A percentile compares a stretch with the other conserved stretches of the same genome.
phyloP scores from a whole-genome alignment of 2,329 filamentous ascomycete genomes.

The Eutypella sp. region DNA sequence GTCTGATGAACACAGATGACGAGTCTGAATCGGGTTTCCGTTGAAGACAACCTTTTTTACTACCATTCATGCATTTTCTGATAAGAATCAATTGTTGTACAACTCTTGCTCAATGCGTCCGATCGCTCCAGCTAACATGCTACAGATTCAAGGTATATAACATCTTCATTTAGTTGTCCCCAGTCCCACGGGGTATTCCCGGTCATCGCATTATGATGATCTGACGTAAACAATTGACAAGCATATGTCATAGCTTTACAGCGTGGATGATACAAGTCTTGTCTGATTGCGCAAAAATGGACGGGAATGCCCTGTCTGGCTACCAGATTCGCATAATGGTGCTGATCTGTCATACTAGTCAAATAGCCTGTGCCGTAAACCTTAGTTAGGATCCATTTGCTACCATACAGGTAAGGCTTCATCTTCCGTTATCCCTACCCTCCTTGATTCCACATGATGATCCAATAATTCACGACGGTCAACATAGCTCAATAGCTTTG shows the following conservation, averaged over 20 bases:
- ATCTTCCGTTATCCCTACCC: conserved; percentile 5
- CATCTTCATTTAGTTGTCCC: background rate
- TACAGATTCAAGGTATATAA: background rate
- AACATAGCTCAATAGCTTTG: conserved; percentile 73
- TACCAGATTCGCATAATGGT: background rate
- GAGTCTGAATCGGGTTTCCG: conserved; percentile 60
- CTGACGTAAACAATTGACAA: conserved; percentile 79
- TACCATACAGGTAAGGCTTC: conserved; percentile 11
- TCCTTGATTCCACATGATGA: conserved; percentile 54
- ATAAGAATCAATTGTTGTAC: conserved; percentile 10
- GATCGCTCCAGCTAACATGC: background rate
- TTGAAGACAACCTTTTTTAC: conserved; percentile 55
- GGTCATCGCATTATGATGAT: conserved; percentile 64
- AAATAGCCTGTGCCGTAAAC: conserved; percentile 17
- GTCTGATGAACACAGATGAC: conserved; percentile 53
- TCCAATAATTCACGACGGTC: conserved; percentile 80
- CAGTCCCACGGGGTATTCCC: background rate
- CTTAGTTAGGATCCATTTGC: background rate
- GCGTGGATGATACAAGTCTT: conserved; percentile 45
- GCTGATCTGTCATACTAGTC: background rate
- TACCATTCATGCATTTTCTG: conserved; percentile 52
- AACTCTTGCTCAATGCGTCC: conserved; percentile 3
- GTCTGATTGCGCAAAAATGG: conserved; percentile 35
- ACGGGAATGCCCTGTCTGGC: conserved; percentile 6
- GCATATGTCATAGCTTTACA: conserved; percentile 88